Evolutionary conservation across 2,329 filamentous ascomycete species (phyloP).

Genomic region (Stachybotrys elegans): DNA sequence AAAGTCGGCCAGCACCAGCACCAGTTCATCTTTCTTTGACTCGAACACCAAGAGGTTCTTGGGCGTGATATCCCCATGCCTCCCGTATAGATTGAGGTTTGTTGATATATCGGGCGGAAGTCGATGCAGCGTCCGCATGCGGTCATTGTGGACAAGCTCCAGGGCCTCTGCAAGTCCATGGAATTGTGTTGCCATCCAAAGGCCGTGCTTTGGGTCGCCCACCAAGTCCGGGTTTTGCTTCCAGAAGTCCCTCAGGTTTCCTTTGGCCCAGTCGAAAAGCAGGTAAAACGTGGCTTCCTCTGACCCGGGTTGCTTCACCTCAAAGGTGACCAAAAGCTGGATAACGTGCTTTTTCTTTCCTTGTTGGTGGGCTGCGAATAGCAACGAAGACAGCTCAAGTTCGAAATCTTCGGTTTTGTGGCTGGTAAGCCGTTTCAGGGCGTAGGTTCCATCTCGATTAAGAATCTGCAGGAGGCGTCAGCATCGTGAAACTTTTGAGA

Average conservation of each 20-base stretch:
- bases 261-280: not conserved
- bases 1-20: not conserved
- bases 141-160: not conserved
- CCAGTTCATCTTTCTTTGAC: not conserved
- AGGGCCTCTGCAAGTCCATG: not conserved
- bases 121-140: not conserved
- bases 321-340: not conserved
- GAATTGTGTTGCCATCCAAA: not conserved
- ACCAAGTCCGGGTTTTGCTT: not conserved
- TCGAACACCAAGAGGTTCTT: not conserved
- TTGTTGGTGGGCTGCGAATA: not conserved
- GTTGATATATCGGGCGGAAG: not conserved
- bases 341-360: not conserved
- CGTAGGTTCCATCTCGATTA: not conserved
- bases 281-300: not conserved
- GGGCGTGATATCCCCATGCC: not conserved
- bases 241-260: not conserved
- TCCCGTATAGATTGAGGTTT: not conserved
- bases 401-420: not conserved
- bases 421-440: not conserved
- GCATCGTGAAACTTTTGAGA: not conserved
- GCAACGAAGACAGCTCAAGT: not conserved
- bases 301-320: not conserved
- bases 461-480: not conserved
- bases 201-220: not conserved